phyloP scores from a whole-genome alignment of 345 rosid genomes.

The Firmiana major region DNA sequence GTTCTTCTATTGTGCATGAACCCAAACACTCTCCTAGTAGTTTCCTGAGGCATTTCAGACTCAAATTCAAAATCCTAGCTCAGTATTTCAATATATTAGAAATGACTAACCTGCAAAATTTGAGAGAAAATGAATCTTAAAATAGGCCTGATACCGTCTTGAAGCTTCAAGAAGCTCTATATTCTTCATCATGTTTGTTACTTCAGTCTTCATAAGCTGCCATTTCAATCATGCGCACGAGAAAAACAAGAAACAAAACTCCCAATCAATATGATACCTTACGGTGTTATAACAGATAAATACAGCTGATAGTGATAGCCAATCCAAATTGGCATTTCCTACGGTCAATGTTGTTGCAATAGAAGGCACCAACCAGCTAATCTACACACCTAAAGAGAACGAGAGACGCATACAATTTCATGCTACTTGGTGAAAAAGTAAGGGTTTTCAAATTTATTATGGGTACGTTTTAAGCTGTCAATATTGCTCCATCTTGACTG shows the following conservation, averaged over 20 bases:
- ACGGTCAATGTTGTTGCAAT: not conserved
- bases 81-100: not conserved
- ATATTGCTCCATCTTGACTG: not conserved
- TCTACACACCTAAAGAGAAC: not conserved
- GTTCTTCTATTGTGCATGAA: constrained; percentile 52
- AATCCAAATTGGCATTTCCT: not conserved
- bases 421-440: not conserved
- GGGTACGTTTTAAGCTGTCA: not conserved
- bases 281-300: not conserved
- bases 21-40: constrained; percentile 54
- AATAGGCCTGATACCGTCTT: constrained; percentile 46
- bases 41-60: constrained; percentile 32
- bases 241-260: not conserved
- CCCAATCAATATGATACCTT: not conserved
- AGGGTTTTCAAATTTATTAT: not conserved
- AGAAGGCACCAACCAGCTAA: not conserved
- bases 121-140: not conserved
- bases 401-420: not conserved
- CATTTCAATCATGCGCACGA: constrained; percentile 16
- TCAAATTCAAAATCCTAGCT: not conserved
- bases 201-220: constrained; percentile 78
- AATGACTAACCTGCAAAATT: not conserved
- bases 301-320: not conserved
- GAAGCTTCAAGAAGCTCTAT: constrained; percentile 75
- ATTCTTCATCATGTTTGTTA: constrained; percentile 65